Conservation (phyloP, 2,329 filamentous ascomycete species). For the Talaromyces funiculosus region DNA sequence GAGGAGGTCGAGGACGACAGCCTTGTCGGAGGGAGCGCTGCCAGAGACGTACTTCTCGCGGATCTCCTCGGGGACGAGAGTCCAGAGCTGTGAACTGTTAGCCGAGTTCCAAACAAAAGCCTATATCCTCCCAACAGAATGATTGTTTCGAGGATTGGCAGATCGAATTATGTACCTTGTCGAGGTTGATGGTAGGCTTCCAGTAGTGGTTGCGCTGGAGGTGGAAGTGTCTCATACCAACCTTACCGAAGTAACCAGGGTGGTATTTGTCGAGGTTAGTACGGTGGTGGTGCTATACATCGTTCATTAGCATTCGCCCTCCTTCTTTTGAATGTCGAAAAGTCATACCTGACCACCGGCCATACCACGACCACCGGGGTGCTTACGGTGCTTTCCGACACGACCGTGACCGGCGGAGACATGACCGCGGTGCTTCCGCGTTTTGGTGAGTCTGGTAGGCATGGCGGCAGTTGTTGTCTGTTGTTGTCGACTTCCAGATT, state of each 20-base stretch:
- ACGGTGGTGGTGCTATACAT: slow-evolving; percentile 90
- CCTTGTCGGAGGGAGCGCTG: slow-evolving; percentile 77
- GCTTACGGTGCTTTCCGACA: slow-evolving; percentile 98
- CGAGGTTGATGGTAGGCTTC: slow-evolving; percentile 98
- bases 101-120: background rate
- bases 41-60: slow-evolving; percentile 81
- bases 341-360: slow-evolving; percentile 68
- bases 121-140: background rate
- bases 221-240: slow-evolving; percentile 95
- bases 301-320: background rate
- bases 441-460: slow-evolving; percentile 49
- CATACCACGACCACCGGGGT: slow-evolving; percentile 72
- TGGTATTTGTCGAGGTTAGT: slow-evolving; percentile 93
- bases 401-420: slow-evolving; percentile 98
- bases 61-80: slow-evolving; percentile 85
- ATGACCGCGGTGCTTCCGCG: slow-evolving; percentile 70
- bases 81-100: slow-evolving; percentile 66
- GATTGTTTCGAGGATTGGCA: background rate
- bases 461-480: slow-evolving; percentile 32
- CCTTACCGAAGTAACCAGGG: slow-evolving; percentile 99
- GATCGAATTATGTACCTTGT: slow-evolving; percentile 66
- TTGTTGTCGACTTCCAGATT: slow-evolving; percentile 16
- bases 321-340: background rate
- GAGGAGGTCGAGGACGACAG: slow-evolving; percentile 96
- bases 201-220: slow-evolving; percentile 93